Percentiles rank a stretch among this genome's conserved stretches.
Evolutionary conservation across 129 eudicot species (phyloP).

Genomic region (Arctium lappa): DNA sequence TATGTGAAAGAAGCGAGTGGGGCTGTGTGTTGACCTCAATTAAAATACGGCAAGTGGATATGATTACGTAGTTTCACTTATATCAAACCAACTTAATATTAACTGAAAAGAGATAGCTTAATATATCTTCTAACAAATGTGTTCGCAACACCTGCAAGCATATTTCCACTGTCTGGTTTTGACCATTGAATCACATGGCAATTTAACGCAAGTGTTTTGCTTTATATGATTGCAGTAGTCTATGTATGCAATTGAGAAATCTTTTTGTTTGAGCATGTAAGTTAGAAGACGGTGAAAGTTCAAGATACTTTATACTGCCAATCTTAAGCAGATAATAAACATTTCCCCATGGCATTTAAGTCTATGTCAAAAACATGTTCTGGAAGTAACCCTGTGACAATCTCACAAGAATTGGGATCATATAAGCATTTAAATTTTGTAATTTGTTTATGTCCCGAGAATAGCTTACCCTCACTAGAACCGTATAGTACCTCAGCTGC

Average conservation of each 20-base stretch:
- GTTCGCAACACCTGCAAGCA: no score
- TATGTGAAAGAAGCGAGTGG: no score
- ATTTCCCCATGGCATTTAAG: conserved; percentile 11
- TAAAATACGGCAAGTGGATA: no score
- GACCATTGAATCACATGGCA: neutral
- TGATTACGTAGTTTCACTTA: no score
- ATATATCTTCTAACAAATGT: no score
- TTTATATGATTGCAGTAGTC: neutral
- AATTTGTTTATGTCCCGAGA: neutral
- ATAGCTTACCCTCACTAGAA: conserved; percentile 64
- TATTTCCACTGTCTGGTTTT: no score
- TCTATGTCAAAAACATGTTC: neutral
- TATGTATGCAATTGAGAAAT: neutral
- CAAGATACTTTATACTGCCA: neutral
- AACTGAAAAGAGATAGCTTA: no score
- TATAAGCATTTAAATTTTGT: neutral
- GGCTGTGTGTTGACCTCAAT: no score
- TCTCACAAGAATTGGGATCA: neutral
- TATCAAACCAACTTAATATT: no score
- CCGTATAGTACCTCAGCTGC: conserved; percentile 77
- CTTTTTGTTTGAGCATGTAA: neutral
- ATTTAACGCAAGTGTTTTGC: neutral
- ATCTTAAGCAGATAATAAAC: neutral
- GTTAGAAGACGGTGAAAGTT: neutral
- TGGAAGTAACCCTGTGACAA: neutral